Percentiles rank a stretch among this genome's conserved stretches.
phyloP scores from a whole-genome alignment of 2,329 filamentous ascomycete species.

The Phialophora tarda region DNA sequence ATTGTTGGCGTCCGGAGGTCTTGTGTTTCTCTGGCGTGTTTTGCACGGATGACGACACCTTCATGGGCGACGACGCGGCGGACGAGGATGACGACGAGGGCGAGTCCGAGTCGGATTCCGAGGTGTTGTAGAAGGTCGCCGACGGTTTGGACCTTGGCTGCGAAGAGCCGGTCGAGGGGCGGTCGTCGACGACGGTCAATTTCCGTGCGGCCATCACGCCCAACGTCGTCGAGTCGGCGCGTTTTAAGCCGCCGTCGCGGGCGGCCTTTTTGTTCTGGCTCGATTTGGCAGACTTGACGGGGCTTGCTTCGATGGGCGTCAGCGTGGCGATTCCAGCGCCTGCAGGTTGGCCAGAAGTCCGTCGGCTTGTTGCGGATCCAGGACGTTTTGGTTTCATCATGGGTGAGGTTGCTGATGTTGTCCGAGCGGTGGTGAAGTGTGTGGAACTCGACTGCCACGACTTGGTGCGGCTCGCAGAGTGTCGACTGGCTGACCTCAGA shows the following conservation, averaged over 20 bases:
- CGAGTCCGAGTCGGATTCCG: slow-evolving; percentile 21
- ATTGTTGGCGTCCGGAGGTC: neutral
- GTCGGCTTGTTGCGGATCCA: slow-evolving; percentile 29
- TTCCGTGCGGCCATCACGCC: slow-evolving; percentile 31
- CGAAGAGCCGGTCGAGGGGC: slow-evolving; percentile 13
- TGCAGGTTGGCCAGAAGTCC: slow-evolving; percentile 25
- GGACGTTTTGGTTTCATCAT: slow-evolving; percentile 22
- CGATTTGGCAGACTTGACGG: slow-evolving; percentile 17
- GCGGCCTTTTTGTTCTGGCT: slow-evolving; percentile 5
- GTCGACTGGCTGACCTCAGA: slow-evolving; percentile 23
- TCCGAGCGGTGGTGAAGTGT: slow-evolving; percentile 20
- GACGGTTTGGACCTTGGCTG: slow-evolving; percentile 11
- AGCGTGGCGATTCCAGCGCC: slow-evolving; percentile 26
- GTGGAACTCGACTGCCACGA: slow-evolving; percentile 31
- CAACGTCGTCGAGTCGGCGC: slow-evolving; percentile 39
- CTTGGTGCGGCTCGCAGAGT: slow-evolving; percentile 25
- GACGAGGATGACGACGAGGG: slow-evolving; percentile 2
- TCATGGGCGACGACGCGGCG: slow-evolving; percentile 4
- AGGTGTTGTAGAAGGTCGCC: slow-evolving; percentile 26
- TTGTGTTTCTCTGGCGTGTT: slow-evolving; percentile 13
- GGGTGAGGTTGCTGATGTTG: slow-evolving; percentile 21
- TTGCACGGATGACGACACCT: slow-evolving; percentile 11
- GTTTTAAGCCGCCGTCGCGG: slow-evolving; percentile 30
- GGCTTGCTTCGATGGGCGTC: slow-evolving; percentile 34
- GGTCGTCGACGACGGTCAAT: slow-evolving; percentile 26